Evolutionary conservation across 2,329 filamentous ascomycete genomes (phyloP).

Genomic region (Laburnicola sp.): DNA sequence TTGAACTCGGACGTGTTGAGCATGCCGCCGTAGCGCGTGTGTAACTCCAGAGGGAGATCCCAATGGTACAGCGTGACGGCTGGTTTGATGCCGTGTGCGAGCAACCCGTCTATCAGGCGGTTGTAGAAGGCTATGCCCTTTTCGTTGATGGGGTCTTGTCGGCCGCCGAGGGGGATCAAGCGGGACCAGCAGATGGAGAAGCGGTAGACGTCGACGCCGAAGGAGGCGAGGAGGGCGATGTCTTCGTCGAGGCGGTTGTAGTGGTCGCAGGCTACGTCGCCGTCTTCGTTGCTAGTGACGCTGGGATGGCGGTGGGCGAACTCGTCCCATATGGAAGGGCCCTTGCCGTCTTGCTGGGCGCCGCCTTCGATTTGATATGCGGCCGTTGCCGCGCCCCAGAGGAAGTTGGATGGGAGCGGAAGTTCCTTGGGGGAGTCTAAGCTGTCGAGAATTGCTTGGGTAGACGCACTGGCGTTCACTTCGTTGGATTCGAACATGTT

Average conservation of each 20-base stretch:
- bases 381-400: not conserved
- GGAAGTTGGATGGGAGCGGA: not conserved
- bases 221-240: constrained; percentile 12
- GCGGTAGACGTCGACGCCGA: constrained; percentile 17
- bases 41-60: constrained; percentile 15
- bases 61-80: constrained; percentile 22
- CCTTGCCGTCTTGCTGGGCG: constrained; percentile 48
- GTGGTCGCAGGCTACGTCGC: constrained; percentile 40
- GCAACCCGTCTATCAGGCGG: constrained; percentile 14
- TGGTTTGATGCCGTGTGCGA: constrained; percentile 9
- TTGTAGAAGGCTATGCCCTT: constrained; percentile 17
- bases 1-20: constrained; percentile 24
- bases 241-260: constrained; percentile 54
- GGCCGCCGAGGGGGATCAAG: constrained; percentile 17
- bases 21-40: constrained; percentile 15
- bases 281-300: constrained; percentile 57
- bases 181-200: constrained; percentile 20
- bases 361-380: constrained; percentile 46
- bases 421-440: not conserved
- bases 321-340: constrained; percentile 48
- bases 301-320: constrained; percentile 62
- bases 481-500: constrained; percentile 8
- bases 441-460: not conserved
- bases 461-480: constrained; percentile 1
- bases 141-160: constrained; percentile 15